Evolutionary conservation across 257 asterid genomes (phyloP), one percentile per base, ranked within the genome.

Genomic region (Penstemon davidsonii): DNA sequence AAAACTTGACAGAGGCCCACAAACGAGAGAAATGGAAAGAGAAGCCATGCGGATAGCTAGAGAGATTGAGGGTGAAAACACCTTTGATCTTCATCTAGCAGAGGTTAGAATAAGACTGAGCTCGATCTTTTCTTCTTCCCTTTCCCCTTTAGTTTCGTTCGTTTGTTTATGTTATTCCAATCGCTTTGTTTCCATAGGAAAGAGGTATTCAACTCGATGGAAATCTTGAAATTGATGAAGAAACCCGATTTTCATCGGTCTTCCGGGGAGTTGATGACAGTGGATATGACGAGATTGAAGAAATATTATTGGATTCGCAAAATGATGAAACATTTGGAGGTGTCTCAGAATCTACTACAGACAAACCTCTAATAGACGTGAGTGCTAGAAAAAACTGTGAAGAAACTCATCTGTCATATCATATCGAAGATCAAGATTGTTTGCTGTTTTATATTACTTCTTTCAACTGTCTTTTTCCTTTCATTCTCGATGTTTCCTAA

Each of bases 31-130:
- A 64, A 64, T 87, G 81, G 99, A 94, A 82, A 89, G 79, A 77
- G 96, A 88, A 81, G 99, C 99, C 68, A 52, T 53, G 36, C 80
- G 91, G 65, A 73, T 94, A 64, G 99, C 99, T 62, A 84, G 85
- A 72, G 99, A 94, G 85, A 94, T 94, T 56, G 98, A 87, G 86
- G 88, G 92, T 3, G 96, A 94, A 78, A 95, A 85, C 9, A 94
- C 99, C 73, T 78, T 10, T 73, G 98, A 94, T 85, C 91, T 87
- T 80, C 99, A 91, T 84, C 80, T 88, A 39, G 98, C 99, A 51
- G 99, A 94, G 96, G 99, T 94, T 73, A 66, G 80, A 70, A 56
- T 18, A 64, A 43, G 45, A 19, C 52, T 47, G 53, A 10, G 45
- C 43, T 62, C 9, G 41, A 8, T 54, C 42, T 55, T 36, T 60